These are phyloP conservation scores for Helotiales sp. DNA, from an alignment of 2,329 filamentous ascomycete species.

Conservation along the genomic window DNA sequence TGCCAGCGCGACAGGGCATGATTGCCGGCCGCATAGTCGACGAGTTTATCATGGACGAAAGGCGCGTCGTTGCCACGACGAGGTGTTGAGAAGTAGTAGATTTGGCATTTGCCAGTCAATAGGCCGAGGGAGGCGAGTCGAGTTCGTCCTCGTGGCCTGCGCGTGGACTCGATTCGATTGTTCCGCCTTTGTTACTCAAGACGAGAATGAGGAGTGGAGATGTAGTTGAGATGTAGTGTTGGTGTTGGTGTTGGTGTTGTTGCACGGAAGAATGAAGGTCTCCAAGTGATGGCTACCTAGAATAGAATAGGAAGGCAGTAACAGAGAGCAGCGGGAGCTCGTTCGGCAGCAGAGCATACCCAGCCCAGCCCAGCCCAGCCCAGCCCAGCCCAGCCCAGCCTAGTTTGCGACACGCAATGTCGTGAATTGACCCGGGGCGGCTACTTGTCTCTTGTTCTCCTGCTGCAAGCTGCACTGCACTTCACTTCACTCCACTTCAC, in stretches of 20 bases:
- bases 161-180: not conserved
- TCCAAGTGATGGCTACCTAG: not conserved
- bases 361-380: not conserved
- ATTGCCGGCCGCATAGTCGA: slow-evolving; percentile 35
- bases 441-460: not conserved
- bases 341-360: not conserved
- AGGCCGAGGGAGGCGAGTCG: not conserved
- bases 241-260: slow-evolving; percentile 6
- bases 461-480: not conserved
- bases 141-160: not conserved
- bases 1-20: slow-evolving; percentile 36
- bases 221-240: not conserved
- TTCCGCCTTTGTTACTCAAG: not conserved
- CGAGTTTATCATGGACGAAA: slow-evolving; percentile 37
- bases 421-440: not conserved
- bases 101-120: slow-evolving; percentile 16
- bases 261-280: not conserved
- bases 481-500: too few species aligned
- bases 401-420: not conserved
- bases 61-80: slow-evolving; percentile 11
- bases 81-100: not conserved
- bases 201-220: slow-evolving; percentile 1
- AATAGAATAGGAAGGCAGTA: not conserved
- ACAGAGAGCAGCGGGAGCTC: too few species aligned
- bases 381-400: not conserved